Conservation (phyloP, 2,329 filamentous ascomycete species). For the Cladorrhinum sp. region DNA sequence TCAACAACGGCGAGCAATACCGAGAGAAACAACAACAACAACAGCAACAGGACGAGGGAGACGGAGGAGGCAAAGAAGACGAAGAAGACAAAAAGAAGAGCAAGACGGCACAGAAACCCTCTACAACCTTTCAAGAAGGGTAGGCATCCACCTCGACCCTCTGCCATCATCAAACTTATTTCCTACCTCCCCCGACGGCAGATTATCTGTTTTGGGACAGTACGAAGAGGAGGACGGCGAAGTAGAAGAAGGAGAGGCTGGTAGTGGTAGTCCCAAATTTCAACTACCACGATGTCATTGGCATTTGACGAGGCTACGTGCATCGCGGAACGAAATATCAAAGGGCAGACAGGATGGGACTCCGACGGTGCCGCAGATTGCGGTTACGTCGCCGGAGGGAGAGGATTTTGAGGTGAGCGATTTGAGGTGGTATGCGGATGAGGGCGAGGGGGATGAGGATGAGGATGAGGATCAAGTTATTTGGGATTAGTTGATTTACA, state of each 20-base stretch:
- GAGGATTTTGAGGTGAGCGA: slow-evolving; percentile 1
- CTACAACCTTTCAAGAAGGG: not conserved
- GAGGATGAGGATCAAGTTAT: not conserved
- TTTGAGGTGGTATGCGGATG: not conserved
- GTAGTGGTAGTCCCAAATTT: not conserved
- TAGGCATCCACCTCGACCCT: not conserved
- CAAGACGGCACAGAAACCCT: not conserved
- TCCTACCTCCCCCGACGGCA: not conserved
- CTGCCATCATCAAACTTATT: not conserved
- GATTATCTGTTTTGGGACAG: not conserved
- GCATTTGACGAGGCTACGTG: not conserved
- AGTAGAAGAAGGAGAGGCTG: not conserved
- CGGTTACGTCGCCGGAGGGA: slow-evolving; percentile 9
- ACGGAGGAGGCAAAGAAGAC: no score
- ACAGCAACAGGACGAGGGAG: no score
- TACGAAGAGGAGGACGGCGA: not conserved
- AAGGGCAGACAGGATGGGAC: not conserved
- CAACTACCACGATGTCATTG: not conserved
- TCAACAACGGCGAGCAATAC: no score
- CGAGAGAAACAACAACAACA: no score
- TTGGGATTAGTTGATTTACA: no score
- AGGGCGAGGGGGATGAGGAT: not conserved
- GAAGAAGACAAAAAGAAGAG: not conserved
- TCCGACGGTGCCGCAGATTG: not conserved
- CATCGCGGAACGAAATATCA: not conserved